phyloP scores from a whole-genome alignment of 805 yeast species.

The Kazachstania viticola region DNA sequence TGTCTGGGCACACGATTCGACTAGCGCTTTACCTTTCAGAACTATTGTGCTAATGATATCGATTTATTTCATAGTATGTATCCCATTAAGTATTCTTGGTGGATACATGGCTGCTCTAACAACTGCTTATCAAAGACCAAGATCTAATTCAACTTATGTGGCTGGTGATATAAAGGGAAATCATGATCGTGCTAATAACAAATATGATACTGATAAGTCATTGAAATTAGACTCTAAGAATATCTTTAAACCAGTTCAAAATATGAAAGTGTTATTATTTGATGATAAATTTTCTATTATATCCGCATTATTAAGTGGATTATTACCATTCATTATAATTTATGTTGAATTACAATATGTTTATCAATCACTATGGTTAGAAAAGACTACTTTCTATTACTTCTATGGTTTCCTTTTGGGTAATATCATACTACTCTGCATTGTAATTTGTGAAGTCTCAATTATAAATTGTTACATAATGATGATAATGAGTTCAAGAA shows the following conservation, averaged over 20 bases:
- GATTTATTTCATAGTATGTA: conserved; percentile 51
- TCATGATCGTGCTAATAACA: too few species aligned
- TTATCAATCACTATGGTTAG: conserved; percentile 69
- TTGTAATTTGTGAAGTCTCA: conserved; percentile 61
- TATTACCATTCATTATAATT: conserved; percentile 70
- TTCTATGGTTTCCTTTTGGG: conserved; percentile 67
- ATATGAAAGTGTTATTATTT: neutral
- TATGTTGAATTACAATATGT: conserved; percentile 66
- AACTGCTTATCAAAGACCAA: neutral
- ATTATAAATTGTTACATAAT: conserved; percentile 57
- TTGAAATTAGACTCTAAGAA: neutral
- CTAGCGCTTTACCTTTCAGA: conserved; percentile 69
- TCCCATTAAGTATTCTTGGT: conserved; percentile 70
- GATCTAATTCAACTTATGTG: too few species aligned
- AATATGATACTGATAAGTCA: too few species aligned
- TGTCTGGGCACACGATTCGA: conserved; percentile 66
- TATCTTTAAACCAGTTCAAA: neutral
- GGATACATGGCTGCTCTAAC: conserved; percentile 29
- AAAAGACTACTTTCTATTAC: conserved; percentile 66
- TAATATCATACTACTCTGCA: conserved; percentile 45
- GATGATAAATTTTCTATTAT: conserved; percentile 3
- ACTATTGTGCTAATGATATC: conserved; percentile 51
- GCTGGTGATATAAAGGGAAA: neutral
- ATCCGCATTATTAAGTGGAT: conserved; percentile 33
- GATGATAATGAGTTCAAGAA: conserved; percentile 25